These are phyloP conservation scores for Diaporthe sp. DNA, from an alignment of 2,329 filamentous ascomycete genomes.

Conservation along the genomic window DNA sequence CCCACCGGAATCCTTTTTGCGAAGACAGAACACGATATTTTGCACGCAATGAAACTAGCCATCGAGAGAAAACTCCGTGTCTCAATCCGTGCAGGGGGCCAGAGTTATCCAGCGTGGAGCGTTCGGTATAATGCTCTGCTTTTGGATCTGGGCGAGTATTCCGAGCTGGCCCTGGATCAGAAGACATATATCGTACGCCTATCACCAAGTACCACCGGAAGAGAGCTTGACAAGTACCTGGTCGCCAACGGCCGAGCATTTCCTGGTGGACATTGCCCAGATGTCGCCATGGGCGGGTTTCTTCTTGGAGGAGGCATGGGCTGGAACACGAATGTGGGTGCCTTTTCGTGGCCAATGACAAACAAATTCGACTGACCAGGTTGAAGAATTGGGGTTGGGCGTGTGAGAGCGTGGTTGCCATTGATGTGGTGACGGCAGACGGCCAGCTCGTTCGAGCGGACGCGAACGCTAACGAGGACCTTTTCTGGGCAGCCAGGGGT, in stretches of 20 bases:
- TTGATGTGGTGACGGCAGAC: neutral
- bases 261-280: slow-evolving; percentile 10
- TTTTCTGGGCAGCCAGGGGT: slow-evolving; percentile 6
- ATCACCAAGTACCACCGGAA: slow-evolving; percentile 6
- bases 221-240: slow-evolving; percentile 7
- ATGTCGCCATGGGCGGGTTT: neutral
- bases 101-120: slow-evolving; percentile 7
- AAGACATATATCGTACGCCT: neutral
- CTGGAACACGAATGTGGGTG: slow-evolving; percentile 5
- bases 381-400: slow-evolving; percentile 7
- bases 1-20: neutral
- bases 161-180: neutral
- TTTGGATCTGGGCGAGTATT: neutral
- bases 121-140: slow-evolving; percentile 11
- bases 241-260: neutral
- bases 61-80: neutral
- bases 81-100: slow-evolving; percentile 11
- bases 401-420: slow-evolving; percentile 9
- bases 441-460: neutral
- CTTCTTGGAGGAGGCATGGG: slow-evolving; percentile 18
- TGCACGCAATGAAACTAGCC: neutral
- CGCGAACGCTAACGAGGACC: neutral
- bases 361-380: neutral
- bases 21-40: neutral
- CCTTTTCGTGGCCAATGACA: neutral